These are phyloP conservation scores for Lantana camara DNA, from an alignment of 257 asterid genomes.

Conservation along the genomic window DNA sequence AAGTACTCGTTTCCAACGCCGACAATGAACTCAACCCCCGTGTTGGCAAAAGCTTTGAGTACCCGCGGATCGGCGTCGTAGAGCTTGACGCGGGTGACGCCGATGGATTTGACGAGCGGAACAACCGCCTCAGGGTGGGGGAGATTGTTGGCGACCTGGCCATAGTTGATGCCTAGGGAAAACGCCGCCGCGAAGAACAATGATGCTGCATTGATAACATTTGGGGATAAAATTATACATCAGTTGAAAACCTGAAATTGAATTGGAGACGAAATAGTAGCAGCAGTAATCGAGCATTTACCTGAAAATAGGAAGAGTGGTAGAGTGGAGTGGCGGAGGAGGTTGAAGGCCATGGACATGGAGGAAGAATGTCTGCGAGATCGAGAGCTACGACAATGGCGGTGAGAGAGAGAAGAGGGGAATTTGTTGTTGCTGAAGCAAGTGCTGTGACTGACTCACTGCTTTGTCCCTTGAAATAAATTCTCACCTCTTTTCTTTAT, in stretches of 20 bases:
- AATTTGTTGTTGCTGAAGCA: background rate
- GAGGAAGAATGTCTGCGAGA: background rate
- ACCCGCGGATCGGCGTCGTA: conserved; percentile 80
- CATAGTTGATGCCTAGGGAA: conserved; percentile 78
- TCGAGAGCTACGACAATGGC: conserved; percentile 8
- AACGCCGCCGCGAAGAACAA: conserved; percentile 32
- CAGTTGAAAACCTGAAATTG: background rate
- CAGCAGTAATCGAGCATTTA: background rate
- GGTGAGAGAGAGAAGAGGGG: background rate
- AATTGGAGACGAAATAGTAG: too few species aligned
- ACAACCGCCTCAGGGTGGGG: conserved; percentile 68
- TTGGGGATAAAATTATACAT: background rate
- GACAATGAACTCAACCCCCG: conserved; percentile 73
- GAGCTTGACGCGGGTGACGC: conserved; percentile 70
- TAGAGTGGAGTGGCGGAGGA: conserved; percentile 16
- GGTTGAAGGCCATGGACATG: background rate
- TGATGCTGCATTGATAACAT: conserved; percentile 19
- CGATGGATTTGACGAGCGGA: conserved; percentile 70
- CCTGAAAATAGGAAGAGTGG: conserved; percentile 27
- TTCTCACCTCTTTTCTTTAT: background rate
- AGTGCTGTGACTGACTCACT: background rate
- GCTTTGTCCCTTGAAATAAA: background rate
- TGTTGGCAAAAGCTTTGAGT: conserved; percentile 79
- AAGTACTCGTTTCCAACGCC: conserved; percentile 69
- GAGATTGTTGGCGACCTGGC: conserved; percentile 81